phyloP scores from a whole-genome alignment of 1,139 yeast genomes.

The Hemisphaericaspora subhashii region DNA sequence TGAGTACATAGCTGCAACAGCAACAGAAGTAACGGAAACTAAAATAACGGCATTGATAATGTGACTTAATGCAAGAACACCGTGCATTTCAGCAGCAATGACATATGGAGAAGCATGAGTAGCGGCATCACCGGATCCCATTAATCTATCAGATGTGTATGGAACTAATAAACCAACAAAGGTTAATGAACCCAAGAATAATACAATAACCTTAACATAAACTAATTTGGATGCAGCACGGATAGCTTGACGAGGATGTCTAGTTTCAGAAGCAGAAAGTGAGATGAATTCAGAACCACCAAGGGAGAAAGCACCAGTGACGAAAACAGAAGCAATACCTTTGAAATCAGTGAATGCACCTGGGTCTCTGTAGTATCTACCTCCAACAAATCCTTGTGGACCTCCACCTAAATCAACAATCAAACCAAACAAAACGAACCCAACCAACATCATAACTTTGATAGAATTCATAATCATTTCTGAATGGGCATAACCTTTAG shows the following conservation, averaged over 20 bases:
- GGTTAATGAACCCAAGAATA: constrained; percentile 30
- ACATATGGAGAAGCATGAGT: constrained; percentile 42
- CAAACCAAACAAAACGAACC: constrained; percentile 31
- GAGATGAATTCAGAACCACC: constrained; percentile 34
- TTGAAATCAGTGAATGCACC: constrained; percentile 26
- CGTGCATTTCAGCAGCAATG: constrained; percentile 35
- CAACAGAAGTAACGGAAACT: constrained; percentile 34
- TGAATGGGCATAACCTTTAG: constrained; percentile 35
- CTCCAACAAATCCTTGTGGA: constrained; percentile 34
- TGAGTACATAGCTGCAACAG: constrained; percentile 37
- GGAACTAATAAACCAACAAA: constrained; percentile 36
- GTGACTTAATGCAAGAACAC: constrained; percentile 31
- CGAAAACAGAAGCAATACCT: constrained; percentile 25
- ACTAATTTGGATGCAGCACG: constrained; percentile 37
- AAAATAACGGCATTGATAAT: constrained; percentile 34
- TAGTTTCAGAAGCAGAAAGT: constrained; percentile 34
- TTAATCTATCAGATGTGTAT: constrained; percentile 22
- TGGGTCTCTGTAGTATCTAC: constrained; percentile 32
- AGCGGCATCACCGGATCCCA: constrained; percentile 22
- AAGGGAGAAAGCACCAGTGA: constrained; percentile 27
- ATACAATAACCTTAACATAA: constrained; percentile 34
- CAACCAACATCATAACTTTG: constrained; percentile 32
- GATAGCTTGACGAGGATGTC: constrained; percentile 31
- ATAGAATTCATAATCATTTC: constrained; percentile 32
- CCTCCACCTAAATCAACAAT: constrained; percentile 35